phyloP scores from a whole-genome alignment of 1,284 basidiomycete genomes.

The Somion occarium region DNA sequence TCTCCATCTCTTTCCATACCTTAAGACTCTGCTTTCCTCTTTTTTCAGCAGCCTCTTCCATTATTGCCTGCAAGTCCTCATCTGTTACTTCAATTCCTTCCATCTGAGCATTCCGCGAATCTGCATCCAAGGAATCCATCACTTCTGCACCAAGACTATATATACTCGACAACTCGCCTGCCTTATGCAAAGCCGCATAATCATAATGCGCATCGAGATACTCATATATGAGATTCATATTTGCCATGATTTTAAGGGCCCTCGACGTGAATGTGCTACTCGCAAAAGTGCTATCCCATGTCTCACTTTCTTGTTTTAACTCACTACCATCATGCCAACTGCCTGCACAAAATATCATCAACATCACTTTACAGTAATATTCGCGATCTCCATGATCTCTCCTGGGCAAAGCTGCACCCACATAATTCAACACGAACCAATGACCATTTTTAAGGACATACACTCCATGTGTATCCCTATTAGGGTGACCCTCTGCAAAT shows the following conservation, averaged over 20 bases:
- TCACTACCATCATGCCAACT: slow-evolving; percentile 9
- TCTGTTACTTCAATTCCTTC: background rate
- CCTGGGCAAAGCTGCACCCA: slow-evolving; percentile 7
- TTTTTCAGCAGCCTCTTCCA: no score
- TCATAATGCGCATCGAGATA: slow-evolving; percentile 12
- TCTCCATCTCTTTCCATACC: no score
- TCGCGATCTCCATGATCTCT: slow-evolving; percentile 2
- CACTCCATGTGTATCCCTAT: slow-evolving; percentile 3
- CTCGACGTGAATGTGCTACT: slow-evolving; percentile 10
- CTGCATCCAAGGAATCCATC: background rate
- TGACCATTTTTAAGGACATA: background rate
- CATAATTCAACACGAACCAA: background rate
- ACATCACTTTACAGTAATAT: slow-evolving; percentile 5
- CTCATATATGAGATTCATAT: slow-evolving; percentile 2
- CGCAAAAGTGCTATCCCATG: slow-evolving; percentile 15
- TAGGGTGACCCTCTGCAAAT: background rate
- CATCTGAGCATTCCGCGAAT: background rate
- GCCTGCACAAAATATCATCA: slow-evolving; percentile 6
- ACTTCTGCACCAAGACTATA: background rate
- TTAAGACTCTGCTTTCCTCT: no score
- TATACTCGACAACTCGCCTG: background rate
- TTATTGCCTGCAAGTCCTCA: no score
- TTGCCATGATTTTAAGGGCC: background rate
- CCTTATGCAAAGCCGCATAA: slow-evolving; percentile 13
- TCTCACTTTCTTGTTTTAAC: slow-evolving; percentile 8